Percentiles rank a stretch among this genome's conserved stretches.
Evolutionary conservation across 495 filamentous ascomycete species (phyloP).

Genomic region (Durotheca rogersii): DNA sequence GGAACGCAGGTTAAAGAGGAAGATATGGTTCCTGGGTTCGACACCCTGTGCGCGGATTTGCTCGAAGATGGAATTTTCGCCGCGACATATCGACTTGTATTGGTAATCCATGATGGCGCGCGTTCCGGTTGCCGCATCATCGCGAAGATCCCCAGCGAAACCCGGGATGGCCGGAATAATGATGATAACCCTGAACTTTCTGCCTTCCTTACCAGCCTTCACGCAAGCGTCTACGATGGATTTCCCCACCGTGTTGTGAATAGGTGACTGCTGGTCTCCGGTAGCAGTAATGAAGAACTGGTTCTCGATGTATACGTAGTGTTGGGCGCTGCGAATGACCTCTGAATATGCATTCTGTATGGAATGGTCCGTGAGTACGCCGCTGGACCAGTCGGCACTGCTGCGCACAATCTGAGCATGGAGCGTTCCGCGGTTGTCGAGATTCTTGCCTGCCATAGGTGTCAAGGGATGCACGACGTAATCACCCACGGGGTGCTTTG

Average conservation of each 20-base stretch:
- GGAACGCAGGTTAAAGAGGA: slow-evolving; percentile 85
- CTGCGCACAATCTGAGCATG: slow-evolving; percentile 83
- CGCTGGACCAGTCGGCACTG: slow-evolving; percentile 93
- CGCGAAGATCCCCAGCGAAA: slow-evolving; percentile 86
- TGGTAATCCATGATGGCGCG: slow-evolving; percentile 98
- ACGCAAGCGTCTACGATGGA: slow-evolving; percentile 90
- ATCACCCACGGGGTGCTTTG: slow-evolving; percentile 79
- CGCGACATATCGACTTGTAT: slow-evolving; percentile 91
- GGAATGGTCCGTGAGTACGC: slow-evolving; percentile 82
- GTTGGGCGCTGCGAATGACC: slow-evolving; percentile 77
- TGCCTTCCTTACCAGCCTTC: slow-evolving; percentile 73
- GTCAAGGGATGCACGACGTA: slow-evolving; percentile 80
- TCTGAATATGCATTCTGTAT: slow-evolving; percentile 93
- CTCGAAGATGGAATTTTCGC: slow-evolving; percentile 84
- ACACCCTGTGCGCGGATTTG: slow-evolving; percentile 76
- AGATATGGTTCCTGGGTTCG: slow-evolving; percentile 78
- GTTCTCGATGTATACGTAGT: slow-evolving; percentile 97
- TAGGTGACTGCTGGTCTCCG: slow-evolving; percentile 77
- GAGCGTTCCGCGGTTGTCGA: slow-evolving; percentile 62
- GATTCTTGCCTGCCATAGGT: slow-evolving; percentile 54
- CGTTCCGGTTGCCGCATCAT: slow-evolving; percentile 79
- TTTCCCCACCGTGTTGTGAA: slow-evolving; percentile 82
- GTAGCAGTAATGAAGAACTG: slow-evolving; percentile 98
- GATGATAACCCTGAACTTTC: slow-evolving; percentile 90
- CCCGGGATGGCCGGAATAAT: slow-evolving; percentile 89